Base-by-base conservation (phyloP, 495 filamentous ascomycete genomes). In the Chaetomium tenue region DNA sequence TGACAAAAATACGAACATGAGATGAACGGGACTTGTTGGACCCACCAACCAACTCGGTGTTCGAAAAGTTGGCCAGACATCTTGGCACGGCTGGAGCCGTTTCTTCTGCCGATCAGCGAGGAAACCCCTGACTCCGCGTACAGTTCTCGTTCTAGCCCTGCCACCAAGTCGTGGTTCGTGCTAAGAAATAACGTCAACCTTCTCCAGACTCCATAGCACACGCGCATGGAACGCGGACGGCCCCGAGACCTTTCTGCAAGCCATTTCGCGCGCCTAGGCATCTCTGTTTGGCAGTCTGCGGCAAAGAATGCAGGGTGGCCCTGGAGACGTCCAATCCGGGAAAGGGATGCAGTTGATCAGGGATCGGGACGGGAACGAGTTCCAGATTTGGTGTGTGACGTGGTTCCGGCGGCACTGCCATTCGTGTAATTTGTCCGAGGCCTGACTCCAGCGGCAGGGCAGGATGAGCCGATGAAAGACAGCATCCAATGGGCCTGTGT, bases 81-180 rank as follows among this genome's bases (percentile, higher is more conserved):
- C 50, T 53, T 53, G 50, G 50, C 50, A 25, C 58, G 44, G 58
- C 12, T 50, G n/a, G 44, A 18, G 56, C 56, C 58, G 25, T n/a
- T n/a, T 37, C 42, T 37, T 59, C 42, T 47, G 57, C 57, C 42
- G 44, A 50, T 50, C 46, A 51, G 44, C 58, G 25, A 18, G 11
- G 37, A 16, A 23, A 51, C 23, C 23, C 48, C 48, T 22, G 47
- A 33, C 30, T 3, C 30, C 30, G 30, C 3, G 30, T 3, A 37
- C 6, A 37, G 33, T 37, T 37, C n/a, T n/a, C n/a, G n/a, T n/a
- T n/a, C n/a, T n/a, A n/a, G n/a, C n/a, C n/a, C n/a, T n/a, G n/a
- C n/a, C n/a, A n/a, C 28, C 28, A 30, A 30, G 3, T 30, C 28
- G 28, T 30, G 28, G 28, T 30, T 30, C 28, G 28, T 30, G 9